These are phyloP conservation scores for Globisporangium cederbergense DNA, from an alignment of 352 stramenopile species.

Conservation along the genomic window DNA sequence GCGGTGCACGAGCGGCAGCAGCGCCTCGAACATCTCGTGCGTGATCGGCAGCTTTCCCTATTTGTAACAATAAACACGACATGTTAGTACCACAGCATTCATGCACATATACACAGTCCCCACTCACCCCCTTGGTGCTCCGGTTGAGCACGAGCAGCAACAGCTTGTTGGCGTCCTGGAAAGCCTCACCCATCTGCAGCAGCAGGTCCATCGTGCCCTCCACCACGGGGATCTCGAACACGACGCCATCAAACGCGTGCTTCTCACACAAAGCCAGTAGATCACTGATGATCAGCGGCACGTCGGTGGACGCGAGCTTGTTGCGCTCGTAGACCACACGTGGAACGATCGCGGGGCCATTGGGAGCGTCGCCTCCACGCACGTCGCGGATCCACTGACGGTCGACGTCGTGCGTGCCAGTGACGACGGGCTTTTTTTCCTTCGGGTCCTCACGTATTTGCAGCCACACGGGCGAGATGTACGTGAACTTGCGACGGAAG, in stretches of 20 bases:
- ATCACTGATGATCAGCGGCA: slow-evolving; percentile 48
- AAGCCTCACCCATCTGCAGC: slow-evolving; percentile 44
- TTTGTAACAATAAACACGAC: neutral
- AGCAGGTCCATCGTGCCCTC: slow-evolving; percentile 61
- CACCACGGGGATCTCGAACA: slow-evolving; percentile 76
- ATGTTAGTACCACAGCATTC: neutral
- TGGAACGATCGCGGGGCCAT: slow-evolving; percentile 56
- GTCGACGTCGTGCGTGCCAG: slow-evolving; percentile 72
- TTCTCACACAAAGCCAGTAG: slow-evolving; percentile 38
- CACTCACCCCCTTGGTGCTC: slow-evolving; percentile 45
- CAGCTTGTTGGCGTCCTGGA: slow-evolving; percentile 44
- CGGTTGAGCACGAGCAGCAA: slow-evolving; percentile 63
- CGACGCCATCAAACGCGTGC: slow-evolving; percentile 63
- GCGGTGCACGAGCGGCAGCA: slow-evolving; percentile 64
- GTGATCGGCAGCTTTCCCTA: slow-evolving; percentile 52
- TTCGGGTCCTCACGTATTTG: slow-evolving; percentile 58
- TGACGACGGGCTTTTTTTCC: slow-evolving; percentile 46
- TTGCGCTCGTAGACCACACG: slow-evolving; percentile 82
- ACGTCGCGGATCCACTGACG: slow-evolving; percentile 48
- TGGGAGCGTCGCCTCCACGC: slow-evolving; percentile 21
- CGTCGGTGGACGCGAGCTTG: slow-evolving; percentile 40
- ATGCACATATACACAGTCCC: too few species aligned
- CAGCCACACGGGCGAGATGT: slow-evolving; percentile 80
- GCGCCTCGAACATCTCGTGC: slow-evolving; percentile 47
- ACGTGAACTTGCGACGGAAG: slow-evolving; percentile 76